A percentile compares a stretch with the other conserved stretches of the same genome.
Evolutionary conservation across 306 rosid species (phyloP).

Genomic region (Dalbergia cultrata): DNA sequence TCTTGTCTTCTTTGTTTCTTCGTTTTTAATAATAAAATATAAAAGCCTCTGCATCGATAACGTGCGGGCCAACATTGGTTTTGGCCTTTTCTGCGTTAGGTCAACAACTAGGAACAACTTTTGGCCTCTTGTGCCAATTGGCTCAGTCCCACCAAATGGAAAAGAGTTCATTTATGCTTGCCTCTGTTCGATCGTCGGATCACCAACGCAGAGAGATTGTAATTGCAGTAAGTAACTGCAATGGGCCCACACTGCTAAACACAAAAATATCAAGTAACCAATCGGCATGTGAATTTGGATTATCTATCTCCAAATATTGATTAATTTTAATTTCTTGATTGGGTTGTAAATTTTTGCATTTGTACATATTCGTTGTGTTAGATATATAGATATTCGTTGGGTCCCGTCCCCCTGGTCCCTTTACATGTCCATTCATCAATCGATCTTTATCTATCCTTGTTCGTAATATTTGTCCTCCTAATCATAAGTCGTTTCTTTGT

Average conservation of each 20-base stretch:
- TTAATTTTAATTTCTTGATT: not conserved
- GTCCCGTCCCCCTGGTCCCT: not conserved
- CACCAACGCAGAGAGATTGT: not conserved
- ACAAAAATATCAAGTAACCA: constrained; percentile 22
- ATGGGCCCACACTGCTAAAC: not conserved
- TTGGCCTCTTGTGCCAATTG: constrained; percentile 60
- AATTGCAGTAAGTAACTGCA: not conserved
- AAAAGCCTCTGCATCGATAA: constrained; percentile 32
- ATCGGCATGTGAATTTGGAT: constrained; percentile 38
- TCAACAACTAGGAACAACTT: constrained; percentile 76
- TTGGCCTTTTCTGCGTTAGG: constrained; percentile 72
- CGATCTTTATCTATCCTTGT: constrained; percentile 5
- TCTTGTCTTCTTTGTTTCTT: not conserved
- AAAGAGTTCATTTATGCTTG: not conserved
- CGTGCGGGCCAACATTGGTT: constrained; percentile 66
- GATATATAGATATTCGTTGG: not conserved
- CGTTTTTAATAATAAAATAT: constrained; percentile 10
- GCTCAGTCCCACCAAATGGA: constrained; percentile 58
- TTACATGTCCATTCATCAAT: not conserved
- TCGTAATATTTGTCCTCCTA: not conserved
- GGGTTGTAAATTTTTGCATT: not conserved
- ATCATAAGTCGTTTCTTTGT: not conserved
- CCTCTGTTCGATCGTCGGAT: constrained; percentile 17
- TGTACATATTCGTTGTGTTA: not conserved
- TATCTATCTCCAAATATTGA: not conserved